Base-by-base conservation (phyloP, 2,329 filamentous ascomycete genomes). In the Trichoderma hamatum region DNA sequence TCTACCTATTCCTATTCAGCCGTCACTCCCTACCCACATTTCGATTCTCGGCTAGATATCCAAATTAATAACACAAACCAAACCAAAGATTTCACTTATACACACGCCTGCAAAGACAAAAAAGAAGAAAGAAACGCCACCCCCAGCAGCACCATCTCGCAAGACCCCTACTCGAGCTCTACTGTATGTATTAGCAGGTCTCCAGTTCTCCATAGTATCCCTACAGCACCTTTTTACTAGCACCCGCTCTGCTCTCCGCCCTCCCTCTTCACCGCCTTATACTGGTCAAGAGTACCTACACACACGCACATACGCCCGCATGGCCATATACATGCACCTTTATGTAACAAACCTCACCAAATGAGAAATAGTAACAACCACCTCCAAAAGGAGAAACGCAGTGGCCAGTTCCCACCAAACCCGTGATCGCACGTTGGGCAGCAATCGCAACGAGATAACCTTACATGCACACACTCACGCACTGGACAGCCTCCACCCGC, bases 361-460 rank as follows among this genome's bases (percentile, higher is more conserved):
- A 64, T 16, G 49, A 65, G 11, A 11, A 30, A n/a, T 13, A 55
- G 34, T 43, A 43, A 55, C 21, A 19, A 39, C 56, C 19, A 52
- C 7, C 16, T 43, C 36, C 19, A 3, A 52, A 39, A n/a, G 19
- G 28, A n/a, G 34, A 28, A 10, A 24, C 5, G 19, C 39, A 55
- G 28, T 55, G 36, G 28, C 36, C 51, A 46, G 6, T 52, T n/a
- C n/a, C 49, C 49, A 24, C 21, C 32, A 34, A 34, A 46, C 62
- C 32, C 63, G 63, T 67, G 63, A 67, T 67, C 54, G 54, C 54
- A n/a, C n/a, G 63, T 67, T 67, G 63, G 63, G 63, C 54, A 67
- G 49, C 63, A 67, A 67, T 59, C 28, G 63, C 21, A 34, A 16
- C 39, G 30, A 51, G n/a, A 58, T 49, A 65, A 30, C 52, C 61